These are phyloP conservation scores for Gyrodon lividus DNA, from an alignment of 768 basidiomycete genomes.

Conservation along the genomic window DNA sequence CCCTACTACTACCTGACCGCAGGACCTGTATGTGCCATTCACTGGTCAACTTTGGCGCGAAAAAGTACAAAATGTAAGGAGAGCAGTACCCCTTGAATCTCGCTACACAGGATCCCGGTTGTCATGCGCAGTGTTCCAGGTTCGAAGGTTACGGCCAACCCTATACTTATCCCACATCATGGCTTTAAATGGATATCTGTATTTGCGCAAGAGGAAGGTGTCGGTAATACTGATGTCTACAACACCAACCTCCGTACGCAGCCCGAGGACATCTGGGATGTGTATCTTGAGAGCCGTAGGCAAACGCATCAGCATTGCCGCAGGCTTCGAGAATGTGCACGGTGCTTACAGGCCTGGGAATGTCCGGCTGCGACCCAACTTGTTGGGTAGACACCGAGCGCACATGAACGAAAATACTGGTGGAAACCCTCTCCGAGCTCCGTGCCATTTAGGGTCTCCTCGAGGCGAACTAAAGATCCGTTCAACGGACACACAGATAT, in stretches of 20 bases:
- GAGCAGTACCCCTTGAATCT: background rate
- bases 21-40: too few relatives aligned
- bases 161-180: background rate
- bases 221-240: background rate
- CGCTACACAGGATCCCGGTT: background rate
- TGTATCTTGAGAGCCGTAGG: background rate
- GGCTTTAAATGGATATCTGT: too few relatives aligned
- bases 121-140: background rate
- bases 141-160: background rate
- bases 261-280: background rate
- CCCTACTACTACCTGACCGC: too few relatives aligned
- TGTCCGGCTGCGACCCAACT: background rate
- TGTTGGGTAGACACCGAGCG: background rate
- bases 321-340: constrained; percentile 2
- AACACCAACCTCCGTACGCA: background rate
- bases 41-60: too few relatives aligned
- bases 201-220: too few relatives aligned
- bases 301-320: background rate
- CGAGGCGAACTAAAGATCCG: background rate
- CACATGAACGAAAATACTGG: background rate
- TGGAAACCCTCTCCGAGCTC: background rate
- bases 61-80: background rate
- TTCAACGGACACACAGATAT: background rate
- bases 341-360: background rate
- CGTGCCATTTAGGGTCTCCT: background rate